Percentiles rank a stretch among this genome's conserved stretches.
These are phyloP conservation scores for Leucocoprinus birnbaumii DNA, from an alignment of 768 basidiomycete species.

Conservation along the genomic window DNA sequence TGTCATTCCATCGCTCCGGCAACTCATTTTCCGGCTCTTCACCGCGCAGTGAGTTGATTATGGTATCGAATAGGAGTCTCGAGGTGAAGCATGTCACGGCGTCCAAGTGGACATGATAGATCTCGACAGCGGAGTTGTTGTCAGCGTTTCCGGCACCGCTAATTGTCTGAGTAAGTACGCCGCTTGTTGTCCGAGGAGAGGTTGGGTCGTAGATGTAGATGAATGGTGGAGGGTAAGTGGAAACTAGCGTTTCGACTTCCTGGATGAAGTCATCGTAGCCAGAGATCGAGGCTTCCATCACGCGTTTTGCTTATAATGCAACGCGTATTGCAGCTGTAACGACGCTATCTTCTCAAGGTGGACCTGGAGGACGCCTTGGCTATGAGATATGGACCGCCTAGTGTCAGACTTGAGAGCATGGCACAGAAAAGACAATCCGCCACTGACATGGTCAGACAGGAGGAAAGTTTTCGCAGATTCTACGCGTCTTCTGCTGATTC, in stretches of 20 bases:
- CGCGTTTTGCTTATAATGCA: slow-evolving; percentile 4
- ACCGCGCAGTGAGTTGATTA: slow-evolving; percentile 56
- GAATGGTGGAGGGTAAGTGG: slow-evolving; percentile 54
- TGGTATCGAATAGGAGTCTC: slow-evolving; percentile 62
- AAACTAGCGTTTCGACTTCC: slow-evolving; percentile 35
- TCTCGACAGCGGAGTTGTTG: slow-evolving; percentile 12
- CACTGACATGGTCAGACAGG: background rate
- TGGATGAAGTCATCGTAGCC: slow-evolving; percentile 26
- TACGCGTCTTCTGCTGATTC: too few relatives aligned
- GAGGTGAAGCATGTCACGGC: slow-evolving; percentile 59
- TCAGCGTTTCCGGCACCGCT: background rate
- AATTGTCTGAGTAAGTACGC: slow-evolving; percentile 33
- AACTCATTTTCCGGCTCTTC: slow-evolving; percentile 56
- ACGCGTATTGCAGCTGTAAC: too few relatives aligned
- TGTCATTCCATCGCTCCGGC: slow-evolving; percentile 56
- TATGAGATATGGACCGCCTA: background rate
- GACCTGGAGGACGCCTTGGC: background rate
- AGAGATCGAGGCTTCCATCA: slow-evolving; percentile 7
- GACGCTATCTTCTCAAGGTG: too few relatives aligned
- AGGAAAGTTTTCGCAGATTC: background rate
- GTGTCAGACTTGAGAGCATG: background rate
- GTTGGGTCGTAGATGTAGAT: slow-evolving; percentile 63
- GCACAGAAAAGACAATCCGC: background rate
- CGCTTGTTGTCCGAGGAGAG: slow-evolving; percentile 42
- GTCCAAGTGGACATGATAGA: slow-evolving; percentile 47